phyloP scores from a whole-genome alignment of 805 yeast genomes.

The Hanseniaspora mollemarum region DNA sequence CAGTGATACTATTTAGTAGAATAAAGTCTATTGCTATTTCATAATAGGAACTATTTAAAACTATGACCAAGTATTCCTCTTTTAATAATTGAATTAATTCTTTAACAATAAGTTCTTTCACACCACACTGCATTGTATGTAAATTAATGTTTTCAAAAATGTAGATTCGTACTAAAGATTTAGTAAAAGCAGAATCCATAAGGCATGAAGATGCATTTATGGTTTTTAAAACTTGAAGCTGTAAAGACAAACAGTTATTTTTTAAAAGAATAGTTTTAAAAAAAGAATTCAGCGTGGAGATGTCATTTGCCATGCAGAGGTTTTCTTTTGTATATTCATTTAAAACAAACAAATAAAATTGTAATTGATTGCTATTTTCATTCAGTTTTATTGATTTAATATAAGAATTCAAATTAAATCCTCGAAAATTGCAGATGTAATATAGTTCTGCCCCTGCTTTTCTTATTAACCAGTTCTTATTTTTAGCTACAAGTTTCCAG shows the following conservation, averaged over 20 bases:
- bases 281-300: neutral
- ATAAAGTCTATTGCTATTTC: conserved; percentile 9
- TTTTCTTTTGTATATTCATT: neutral
- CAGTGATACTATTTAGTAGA: neutral
- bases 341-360: conserved; percentile 8
- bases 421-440: conserved; percentile 5
- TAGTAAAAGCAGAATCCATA: neutral
- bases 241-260: conserved; percentile 1
- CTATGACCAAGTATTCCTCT: neutral
- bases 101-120: conserved; percentile 1
- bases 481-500: neutral
- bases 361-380: neutral
- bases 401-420: neutral
- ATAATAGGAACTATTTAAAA: conserved; percentile 2
- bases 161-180: neutral
- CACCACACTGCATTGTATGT: neutral
- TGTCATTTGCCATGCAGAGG: neutral
- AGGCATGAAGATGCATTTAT: neutral
- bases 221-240: conserved; percentile 6
- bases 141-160: neutral
- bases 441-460: conserved; percentile 10
- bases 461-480: conserved; percentile 8
- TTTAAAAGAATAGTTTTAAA: neutral
- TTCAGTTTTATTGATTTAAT: neutral
- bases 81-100: neutral